These are phyloP conservation scores for Geosmithia putterillii DNA, from an alignment of 2,329 filamentous ascomycete species.

Conservation along the genomic window DNA sequence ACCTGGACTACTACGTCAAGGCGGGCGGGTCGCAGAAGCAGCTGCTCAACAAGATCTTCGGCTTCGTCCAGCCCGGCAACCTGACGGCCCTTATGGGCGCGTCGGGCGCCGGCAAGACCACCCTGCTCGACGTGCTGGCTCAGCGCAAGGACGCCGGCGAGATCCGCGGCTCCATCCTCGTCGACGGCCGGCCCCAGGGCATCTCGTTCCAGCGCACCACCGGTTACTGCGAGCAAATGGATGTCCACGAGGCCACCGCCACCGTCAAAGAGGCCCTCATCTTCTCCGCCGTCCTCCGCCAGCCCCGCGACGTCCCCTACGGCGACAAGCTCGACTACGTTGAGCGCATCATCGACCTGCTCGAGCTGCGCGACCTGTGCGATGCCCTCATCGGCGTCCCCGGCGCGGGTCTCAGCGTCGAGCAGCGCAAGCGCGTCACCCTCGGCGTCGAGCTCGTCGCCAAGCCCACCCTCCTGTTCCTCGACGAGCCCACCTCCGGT, in stretches of 20 bases:
- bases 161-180: constrained; percentile 28
- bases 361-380: constrained; percentile 55
- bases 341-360: constrained; percentile 52
- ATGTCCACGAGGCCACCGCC: constrained; percentile 42
- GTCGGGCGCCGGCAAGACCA: constrained; percentile 73
- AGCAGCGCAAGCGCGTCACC: constrained; percentile 32
- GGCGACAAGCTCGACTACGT: constrained; percentile 49
- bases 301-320: constrained; percentile 38
- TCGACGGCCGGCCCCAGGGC: constrained; percentile 48
- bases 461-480: constrained; percentile 29
- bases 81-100: constrained; percentile 73
- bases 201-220: constrained; percentile 53
- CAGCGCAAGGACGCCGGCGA: constrained; percentile 52
- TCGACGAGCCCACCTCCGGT: constrained; percentile 40
- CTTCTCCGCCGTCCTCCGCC: constrained; percentile 45
- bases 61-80: constrained; percentile 68
- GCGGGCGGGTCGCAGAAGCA: constrained; percentile 41
- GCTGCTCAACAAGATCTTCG: constrained; percentile 53
- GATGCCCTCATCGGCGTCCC: constrained; percentile 53
- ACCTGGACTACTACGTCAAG: constrained; percentile 60
- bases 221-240: constrained; percentile 58
- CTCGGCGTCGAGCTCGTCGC: constrained; percentile 29
- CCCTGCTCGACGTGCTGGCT: constrained; percentile 55
- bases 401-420: constrained; percentile 38
- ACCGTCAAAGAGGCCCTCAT: constrained; percentile 42